Base-by-base conservation (phyloP, 257 asterid genomes). In the Gentiana macrophylla region DNA sequence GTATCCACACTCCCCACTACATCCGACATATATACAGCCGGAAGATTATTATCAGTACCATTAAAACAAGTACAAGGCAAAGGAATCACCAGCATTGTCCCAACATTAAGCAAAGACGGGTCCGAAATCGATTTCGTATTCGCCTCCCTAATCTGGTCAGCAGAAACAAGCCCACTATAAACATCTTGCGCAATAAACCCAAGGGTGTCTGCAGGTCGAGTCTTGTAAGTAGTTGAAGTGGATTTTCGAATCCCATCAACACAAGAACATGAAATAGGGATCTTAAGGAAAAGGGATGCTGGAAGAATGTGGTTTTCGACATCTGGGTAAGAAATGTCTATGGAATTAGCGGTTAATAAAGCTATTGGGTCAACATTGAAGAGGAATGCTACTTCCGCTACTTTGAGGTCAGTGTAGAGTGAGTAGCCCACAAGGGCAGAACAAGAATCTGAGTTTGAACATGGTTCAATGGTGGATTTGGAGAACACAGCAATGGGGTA, bases 221-320 rank as follows among this genome's bases (percentile, higher is more conserved):
- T 83, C 50, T 67, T 77, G 84, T 87, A 91, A 43, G 70, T 53
- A 15, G 81, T 79, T 32, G 80, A 51, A 60, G 76, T 56, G 62
- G 97, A 80, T 59, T 87, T 85, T 54, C 92, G 86, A 58, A 91
- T 91, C 49, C 98, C 97, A 72, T 85, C 94, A 71, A 76, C 74
- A 64, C 97, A 91, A 49, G 95, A 71, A 45, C 98, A 91, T 49
- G 71, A 56, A 65, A 83, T 66, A 47, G 98, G 98, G 65, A 91
- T 45, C 12, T 73, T 78, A 70, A 91, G 72, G 80, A 80, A 84
- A 72, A 84, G 86, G 46, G 76, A 78, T 10, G 92, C 65, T 8
- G 98, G 96, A 66, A 91, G 88, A 69, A 91, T 87, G 80, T 82
- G 94, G 69, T 87, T 91, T 65, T 91, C 98, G 37, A 84, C 98